Evolutionary conservation across 148 eudicot genomes (phyloP).

Genomic region (Rhododendron mucronatum): DNA sequence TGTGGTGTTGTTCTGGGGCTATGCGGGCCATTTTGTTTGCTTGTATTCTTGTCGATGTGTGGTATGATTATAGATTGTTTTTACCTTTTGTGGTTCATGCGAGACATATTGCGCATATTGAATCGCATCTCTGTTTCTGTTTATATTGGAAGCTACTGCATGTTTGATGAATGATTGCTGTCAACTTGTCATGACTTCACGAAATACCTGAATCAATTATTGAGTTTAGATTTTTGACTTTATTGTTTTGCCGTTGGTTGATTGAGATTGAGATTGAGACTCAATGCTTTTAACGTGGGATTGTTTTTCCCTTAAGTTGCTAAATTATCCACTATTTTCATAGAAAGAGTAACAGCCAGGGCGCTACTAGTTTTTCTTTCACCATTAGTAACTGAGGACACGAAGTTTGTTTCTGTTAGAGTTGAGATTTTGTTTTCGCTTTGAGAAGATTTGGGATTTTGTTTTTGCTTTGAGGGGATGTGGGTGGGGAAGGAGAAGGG

Average conservation of each 20-base stretch:
- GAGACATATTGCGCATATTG: background rate
- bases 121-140: background rate
- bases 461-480: background rate
- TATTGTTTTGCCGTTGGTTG: background rate
- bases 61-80: background rate
- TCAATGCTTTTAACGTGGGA: background rate
- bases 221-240: background rate
- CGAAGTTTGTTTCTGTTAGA: background rate
- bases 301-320: background rate
- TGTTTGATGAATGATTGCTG: background rate
- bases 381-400: background rate
- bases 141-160: background rate
- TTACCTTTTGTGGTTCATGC: background rate
- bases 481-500: background rate
- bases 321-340: background rate
- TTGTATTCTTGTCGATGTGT: background rate
- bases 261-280: background rate
- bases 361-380: background rate
- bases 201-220: background rate
- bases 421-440: background rate
- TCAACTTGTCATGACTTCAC: background rate
- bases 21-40: conserved; percentile 1
- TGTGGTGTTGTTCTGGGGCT: background rate
- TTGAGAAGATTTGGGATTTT: background rate
- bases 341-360: background rate